Evolutionary conservation across 139 green algal genomes (phyloP).

Genomic region (Picochlorum sp.): DNA sequence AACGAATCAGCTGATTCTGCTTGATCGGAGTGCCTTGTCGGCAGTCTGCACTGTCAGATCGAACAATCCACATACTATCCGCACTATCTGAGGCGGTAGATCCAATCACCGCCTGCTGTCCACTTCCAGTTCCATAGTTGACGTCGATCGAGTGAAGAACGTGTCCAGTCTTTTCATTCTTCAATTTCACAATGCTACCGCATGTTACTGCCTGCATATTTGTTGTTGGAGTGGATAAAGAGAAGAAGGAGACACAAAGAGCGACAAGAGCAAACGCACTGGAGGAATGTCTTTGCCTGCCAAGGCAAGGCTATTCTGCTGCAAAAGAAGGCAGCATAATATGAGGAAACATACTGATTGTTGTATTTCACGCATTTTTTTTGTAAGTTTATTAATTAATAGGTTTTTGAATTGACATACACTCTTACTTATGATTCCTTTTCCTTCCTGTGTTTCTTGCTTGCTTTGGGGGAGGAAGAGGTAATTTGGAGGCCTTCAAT

Average conservation of each 20-base stretch:
- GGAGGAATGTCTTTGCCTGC: no score
- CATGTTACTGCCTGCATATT: constrained; percentile 66
- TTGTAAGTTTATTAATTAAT: no score
- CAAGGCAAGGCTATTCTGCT: no score
- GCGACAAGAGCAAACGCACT: not conserved
- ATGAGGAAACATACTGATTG: no score
- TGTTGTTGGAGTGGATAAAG: no score
- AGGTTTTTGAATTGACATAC: no score
- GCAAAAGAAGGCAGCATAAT: no score
- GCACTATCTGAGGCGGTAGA: constrained; percentile 50
- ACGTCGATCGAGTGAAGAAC: constrained; percentile 83
- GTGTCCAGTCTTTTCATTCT: constrained; percentile 43
- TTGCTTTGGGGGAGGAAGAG: no score
- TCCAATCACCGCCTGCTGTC: constrained; percentile 86
- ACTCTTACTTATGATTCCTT: no score
- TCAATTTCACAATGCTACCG: constrained; percentile 81
- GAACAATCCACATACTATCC: constrained; percentile 72
- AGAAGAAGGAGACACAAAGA: not conserved
- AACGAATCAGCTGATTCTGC: constrained; percentile 44
- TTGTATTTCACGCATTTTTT: no score
- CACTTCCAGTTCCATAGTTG: constrained; percentile 69
- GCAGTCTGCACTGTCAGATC: constrained; percentile 31
- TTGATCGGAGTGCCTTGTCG: constrained; percentile 49
- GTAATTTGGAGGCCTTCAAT: no score
- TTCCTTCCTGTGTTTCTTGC: no score